These are phyloP conservation scores for Sugiyamaella japonica DNA, from an alignment of 1,139 yeast species.

Conservation along the genomic window DNA sequence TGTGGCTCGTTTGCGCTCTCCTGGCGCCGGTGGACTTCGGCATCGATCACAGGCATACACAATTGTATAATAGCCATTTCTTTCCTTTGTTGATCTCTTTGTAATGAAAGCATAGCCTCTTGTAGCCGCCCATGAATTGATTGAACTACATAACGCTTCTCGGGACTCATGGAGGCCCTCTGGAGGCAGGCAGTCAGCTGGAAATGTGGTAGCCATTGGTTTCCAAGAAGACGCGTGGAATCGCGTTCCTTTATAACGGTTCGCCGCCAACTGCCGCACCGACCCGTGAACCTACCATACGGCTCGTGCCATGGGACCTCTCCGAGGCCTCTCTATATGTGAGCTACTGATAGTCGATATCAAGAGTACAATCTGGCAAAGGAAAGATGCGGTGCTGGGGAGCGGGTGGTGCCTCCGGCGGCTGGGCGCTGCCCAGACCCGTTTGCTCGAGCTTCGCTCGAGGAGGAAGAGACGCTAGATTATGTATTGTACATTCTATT, in stretches of 20 bases:
- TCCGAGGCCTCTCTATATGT: too few species aligned
- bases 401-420: too few species aligned
- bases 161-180: background rate
- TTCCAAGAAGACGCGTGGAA: too few species aligned
- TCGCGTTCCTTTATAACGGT: too few species aligned
- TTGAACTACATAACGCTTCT: background rate
- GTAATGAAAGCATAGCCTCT: background rate
- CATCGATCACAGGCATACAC: background rate
- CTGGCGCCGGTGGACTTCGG: background rate
- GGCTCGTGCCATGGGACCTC: too few species aligned
- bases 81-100: background rate
- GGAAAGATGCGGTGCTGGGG: too few species aligned
- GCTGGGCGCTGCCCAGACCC: background rate
- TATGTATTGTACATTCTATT: constrained; percentile 33
- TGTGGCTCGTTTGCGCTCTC: background rate
- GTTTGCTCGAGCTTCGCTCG: too few species aligned
- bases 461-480: background rate
- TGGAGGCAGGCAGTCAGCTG: background rate
- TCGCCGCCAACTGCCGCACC: too few species aligned
- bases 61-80: background rate
- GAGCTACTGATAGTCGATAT: too few species aligned
- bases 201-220: too few species aligned
- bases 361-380: too few species aligned
- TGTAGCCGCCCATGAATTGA: background rate
- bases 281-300: too few species aligned